Evolutionary conservation across 2,329 filamentous ascomycete species (phyloP), one percentile per base, ranked within the genome.

Genomic region (Cephalotrichum gorgonifer): DNA sequence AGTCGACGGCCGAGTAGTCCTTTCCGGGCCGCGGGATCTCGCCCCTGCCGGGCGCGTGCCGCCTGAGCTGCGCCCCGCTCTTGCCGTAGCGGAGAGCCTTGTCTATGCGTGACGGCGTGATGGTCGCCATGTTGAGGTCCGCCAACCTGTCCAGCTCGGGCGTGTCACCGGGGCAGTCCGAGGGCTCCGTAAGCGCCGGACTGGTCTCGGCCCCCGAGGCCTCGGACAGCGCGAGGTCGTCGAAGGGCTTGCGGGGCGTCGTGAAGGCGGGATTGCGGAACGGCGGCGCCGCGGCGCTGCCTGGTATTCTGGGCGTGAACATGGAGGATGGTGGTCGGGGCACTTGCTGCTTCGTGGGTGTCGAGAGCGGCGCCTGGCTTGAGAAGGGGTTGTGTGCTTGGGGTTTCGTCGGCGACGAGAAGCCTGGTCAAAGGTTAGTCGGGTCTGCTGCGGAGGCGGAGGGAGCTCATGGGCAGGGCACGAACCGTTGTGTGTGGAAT

Each of bases 231-330:
- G 68, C 58, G 15, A 72, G 65, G 30, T 76, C 70, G 31, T 82
- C 77, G 51, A 76, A 68, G 0, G 75, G 72, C 51, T 74, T 77
- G 44, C 80, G 74, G 1, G 79, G 80, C 0, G 80, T 84, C 2
- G 75, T 81, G 54, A 84, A 84, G 3, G 79, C 74, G 1, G 79
- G 76, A 54, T 83, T 83, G 22, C 79, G 75, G 53, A 83, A 83
- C 1, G 72, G 68, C 14, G 76, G 67, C 0, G 72, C 75, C 0
- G 68, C 64, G 2, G 31, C 45, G 35, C 66, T 64, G 48, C 65
- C 64, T 5, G 66, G 60, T 4, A 73, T 53, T 42, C 68, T 63
- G 6, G 72, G 68, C 26, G 67, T 68, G 57, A 78, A 75, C 41
- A 69, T 62, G 12, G 70, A 42, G 25, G 46, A 43, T 2, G 33